These are phyloP conservation scores for Salix koriyanagi DNA, from an alignment of 345 rosid genomes.

Conservation along the genomic window DNA sequence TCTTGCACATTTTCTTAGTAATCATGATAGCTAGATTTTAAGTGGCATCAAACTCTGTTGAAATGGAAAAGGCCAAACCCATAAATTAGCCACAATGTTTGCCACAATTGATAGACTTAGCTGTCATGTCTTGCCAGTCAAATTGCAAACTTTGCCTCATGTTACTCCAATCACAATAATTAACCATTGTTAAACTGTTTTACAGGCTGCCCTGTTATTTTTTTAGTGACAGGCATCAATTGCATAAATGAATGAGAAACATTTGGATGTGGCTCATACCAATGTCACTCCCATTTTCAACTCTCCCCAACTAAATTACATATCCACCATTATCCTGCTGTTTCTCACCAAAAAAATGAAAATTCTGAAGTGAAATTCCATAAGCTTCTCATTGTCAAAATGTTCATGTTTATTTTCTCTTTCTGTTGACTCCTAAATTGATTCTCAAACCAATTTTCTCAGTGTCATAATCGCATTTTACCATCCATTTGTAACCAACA, in stretches of 20 bases:
- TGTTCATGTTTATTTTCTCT: background rate
- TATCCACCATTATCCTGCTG: too few species aligned
- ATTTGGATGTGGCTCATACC: background rate
- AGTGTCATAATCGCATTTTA: background rate
- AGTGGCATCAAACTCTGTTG: background rate
- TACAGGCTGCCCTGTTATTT: background rate
- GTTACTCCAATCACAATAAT: background rate
- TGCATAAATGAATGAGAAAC: background rate
- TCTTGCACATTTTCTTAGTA: background rate
- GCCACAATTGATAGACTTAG: background rate
- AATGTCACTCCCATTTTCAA: background rate
- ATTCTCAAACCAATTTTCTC: background rate
- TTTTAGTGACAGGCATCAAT: background rate
- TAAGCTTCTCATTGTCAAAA: background rate
- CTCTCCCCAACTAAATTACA: background rate
- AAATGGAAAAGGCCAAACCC: background rate
- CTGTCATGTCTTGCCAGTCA: background rate
- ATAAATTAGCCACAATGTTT: background rate
- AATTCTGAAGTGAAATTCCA: too few species aligned
- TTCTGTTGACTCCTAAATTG: background rate
- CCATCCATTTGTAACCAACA: background rate
- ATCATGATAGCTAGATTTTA: background rate
- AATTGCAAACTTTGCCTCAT: background rate
- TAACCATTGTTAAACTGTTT: background rate
- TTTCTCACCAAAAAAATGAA: too few species aligned